Percentiles rank a stretch among this genome's conserved stretches.
phyloP scores from a whole-genome alignment of 176 grass and related monocot species.

The Oryza glumipatula region DNA sequence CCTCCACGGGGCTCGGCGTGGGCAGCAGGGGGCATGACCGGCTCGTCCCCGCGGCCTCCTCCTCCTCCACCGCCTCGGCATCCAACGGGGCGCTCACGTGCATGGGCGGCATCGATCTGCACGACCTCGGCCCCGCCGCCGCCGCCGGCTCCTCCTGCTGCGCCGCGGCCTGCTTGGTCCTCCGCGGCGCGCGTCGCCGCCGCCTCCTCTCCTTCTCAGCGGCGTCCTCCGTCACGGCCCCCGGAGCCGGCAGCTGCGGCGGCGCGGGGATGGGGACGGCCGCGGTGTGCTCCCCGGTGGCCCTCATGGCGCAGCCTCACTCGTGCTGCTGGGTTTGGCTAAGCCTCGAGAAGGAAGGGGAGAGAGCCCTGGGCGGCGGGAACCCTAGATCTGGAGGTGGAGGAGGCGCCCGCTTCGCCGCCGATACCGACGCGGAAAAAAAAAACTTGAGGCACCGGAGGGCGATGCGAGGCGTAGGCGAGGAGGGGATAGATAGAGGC shows the following conservation, averaged over 20 bases:
- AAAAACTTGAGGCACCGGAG: slow-evolving; percentile 42
- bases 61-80: slow-evolving; percentile 35
- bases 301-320: slow-evolving; percentile 50
- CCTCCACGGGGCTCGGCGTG: slow-evolving; percentile 27
- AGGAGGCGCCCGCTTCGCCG: slow-evolving; percentile 35
- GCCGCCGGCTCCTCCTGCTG: slow-evolving; percentile 40
- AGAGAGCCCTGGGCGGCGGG: neutral
- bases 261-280: slow-evolving; percentile 1
- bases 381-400: slow-evolving; percentile 69
- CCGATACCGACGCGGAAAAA: slow-evolving; percentile 54
- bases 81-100: slow-evolving; percentile 29
- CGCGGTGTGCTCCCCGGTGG: slow-evolving; percentile 46
- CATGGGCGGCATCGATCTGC: slow-evolving; percentile 75
- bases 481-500: neutral
- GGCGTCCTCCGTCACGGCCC: slow-evolving; percentile 44
- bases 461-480: slow-evolving; percentile 23
- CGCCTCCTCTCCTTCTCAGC: slow-evolving; percentile 65
- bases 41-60: slow-evolving; percentile 40
- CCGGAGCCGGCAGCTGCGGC: neutral
- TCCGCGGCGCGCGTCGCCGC: slow-evolving; percentile 60
- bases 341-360: neutral
- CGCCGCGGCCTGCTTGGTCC: slow-evolving; percentile 44
- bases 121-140: slow-evolving; percentile 47
- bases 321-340: neutral
- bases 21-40: slow-evolving; percentile 61